Evolutionary conservation across 75 land plant species (phyloP).

Genomic region (Pinus tabuliformis): DNA sequence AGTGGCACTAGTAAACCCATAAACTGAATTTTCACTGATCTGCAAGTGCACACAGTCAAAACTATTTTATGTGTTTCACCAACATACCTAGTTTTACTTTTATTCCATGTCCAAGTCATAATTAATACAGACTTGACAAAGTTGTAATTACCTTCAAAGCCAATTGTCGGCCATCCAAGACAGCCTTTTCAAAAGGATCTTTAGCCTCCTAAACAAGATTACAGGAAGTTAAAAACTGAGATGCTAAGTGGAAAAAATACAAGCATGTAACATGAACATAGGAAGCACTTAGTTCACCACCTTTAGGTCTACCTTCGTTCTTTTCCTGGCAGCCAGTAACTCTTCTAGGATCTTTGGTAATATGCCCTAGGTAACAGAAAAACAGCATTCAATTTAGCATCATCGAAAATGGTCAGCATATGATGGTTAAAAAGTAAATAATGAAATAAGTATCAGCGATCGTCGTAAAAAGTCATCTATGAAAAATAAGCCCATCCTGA

Average conservation of each 20-base stretch:
- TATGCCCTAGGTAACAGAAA: constrained; percentile 64
- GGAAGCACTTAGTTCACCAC: constrained; percentile 17
- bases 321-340: constrained; percentile 87
- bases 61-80: not conserved
- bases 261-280: not conserved
- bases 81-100: constrained; percentile 1
- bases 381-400: not conserved
- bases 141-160: constrained; percentile 75
- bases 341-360: constrained; percentile 98
- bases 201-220: constrained; percentile 73
- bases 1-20: constrained; percentile 98
- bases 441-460: not conserved
- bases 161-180: constrained; percentile 94
- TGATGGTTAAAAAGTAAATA: not conserved
- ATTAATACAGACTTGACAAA: constrained; percentile 2
- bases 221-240: not conserved
- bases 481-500: no score
- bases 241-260: not conserved
- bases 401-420: not conserved
- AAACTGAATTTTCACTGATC: constrained; percentile 98
- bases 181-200: constrained; percentile 97
- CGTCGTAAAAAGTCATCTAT: no score
- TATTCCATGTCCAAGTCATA: not conserved
- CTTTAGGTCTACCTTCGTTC: constrained; percentile 96
- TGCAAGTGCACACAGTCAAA: constrained; percentile 14